These are phyloP conservation scores for Epichloe gansuensis DNA, from an alignment of 2,329 filamentous ascomycete species.

Conservation along the genomic window DNA sequence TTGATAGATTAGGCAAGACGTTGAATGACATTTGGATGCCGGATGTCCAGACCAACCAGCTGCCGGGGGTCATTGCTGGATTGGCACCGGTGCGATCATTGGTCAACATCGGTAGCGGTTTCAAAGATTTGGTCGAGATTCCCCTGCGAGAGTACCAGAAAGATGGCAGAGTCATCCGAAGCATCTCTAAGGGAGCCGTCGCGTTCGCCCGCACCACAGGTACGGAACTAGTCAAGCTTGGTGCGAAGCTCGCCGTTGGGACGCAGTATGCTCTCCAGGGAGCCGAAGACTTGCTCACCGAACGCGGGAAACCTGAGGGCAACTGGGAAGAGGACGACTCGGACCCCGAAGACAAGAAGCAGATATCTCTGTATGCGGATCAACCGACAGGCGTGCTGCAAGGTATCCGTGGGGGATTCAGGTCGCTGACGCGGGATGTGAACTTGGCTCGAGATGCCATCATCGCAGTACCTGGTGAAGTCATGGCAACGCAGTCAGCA, in stretches of 20 bases:
- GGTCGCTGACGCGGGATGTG: slow-evolving; percentile 76
- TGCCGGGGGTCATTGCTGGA: slow-evolving; percentile 78
- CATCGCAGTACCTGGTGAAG: slow-evolving; percentile 83
- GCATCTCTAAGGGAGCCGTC: slow-evolving; percentile 78
- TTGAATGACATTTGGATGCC: slow-evolving; percentile 96
- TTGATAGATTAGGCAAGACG: slow-evolving; percentile 77
- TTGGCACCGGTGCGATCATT: slow-evolving; percentile 81
- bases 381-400: slow-evolving; percentile 83
- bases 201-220: slow-evolving; percentile 90
- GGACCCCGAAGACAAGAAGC: slow-evolving; percentile 59
- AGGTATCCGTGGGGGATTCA: slow-evolving; percentile 70
- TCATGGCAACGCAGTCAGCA: slow-evolving; percentile 75
- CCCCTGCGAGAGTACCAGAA: slow-evolving; percentile 88
- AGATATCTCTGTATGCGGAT: slow-evolving; percentile 84
- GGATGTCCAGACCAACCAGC: slow-evolving; percentile 78
- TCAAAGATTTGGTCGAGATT: slow-evolving; percentile 76
- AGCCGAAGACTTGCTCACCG: slow-evolving; percentile 64
- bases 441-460: slow-evolving; percentile 78
- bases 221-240: slow-evolving; percentile 84
- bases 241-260: slow-evolving; percentile 86
- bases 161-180: slow-evolving; percentile 82
- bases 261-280: slow-evolving; percentile 88
- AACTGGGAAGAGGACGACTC: slow-evolving; percentile 47
- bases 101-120: slow-evolving; percentile 79
- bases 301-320: slow-evolving; percentile 23